These are phyloP conservation scores for Phaffia rhodozyma DNA, from an alignment of 1,284 basidiomycete genomes.

Conservation along the genomic window DNA sequence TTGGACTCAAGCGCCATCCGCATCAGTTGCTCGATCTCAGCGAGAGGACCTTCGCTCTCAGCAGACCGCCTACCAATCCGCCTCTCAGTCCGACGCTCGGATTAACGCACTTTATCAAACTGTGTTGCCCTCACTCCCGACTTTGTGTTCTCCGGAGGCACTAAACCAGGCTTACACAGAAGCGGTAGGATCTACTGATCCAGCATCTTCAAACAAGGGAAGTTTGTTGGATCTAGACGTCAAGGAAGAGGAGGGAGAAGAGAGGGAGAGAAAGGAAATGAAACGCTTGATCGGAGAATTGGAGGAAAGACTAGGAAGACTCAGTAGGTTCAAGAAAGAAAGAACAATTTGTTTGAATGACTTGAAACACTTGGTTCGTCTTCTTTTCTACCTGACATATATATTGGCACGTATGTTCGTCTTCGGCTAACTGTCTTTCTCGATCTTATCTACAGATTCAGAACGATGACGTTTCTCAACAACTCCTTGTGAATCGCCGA, in stretches of 20 bases:
- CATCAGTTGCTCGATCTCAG: constrained; percentile 54
- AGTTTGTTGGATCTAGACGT: constrained; percentile 47
- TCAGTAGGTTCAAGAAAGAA: constrained; percentile 74
- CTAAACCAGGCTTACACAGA: constrained; percentile 58
- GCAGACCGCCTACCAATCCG: constrained; percentile 59
- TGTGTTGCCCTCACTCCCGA: constrained; percentile 53
- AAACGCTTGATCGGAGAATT: constrained; percentile 59
- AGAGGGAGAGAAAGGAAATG: constrained; percentile 52
- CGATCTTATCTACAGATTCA: constrained; percentile 52
- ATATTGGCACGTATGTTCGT: neutral
- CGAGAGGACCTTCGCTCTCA: constrained; percentile 74
- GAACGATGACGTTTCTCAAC: constrained; percentile 89
- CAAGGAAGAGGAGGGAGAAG: constrained; percentile 42
- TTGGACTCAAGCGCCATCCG: constrained; percentile 83
- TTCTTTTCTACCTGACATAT: neutral
- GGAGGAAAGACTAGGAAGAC: constrained; percentile 57
- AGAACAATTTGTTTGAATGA: constrained; percentile 78
- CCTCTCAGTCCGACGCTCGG: constrained; percentile 64
- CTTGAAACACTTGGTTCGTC: constrained; percentile 72
- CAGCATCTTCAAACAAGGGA: constrained; percentile 37
- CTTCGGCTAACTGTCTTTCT: neutral
- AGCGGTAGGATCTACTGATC: constrained; percentile 41
- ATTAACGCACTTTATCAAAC: constrained; percentile 62
- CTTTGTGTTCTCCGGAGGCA: constrained; percentile 51
- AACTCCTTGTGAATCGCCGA: constrained; percentile 64